Evolutionary conservation across 1,284 basidiomycete genomes (phyloP).

Genomic region (Sanghuangporus weigelae): DNA sequence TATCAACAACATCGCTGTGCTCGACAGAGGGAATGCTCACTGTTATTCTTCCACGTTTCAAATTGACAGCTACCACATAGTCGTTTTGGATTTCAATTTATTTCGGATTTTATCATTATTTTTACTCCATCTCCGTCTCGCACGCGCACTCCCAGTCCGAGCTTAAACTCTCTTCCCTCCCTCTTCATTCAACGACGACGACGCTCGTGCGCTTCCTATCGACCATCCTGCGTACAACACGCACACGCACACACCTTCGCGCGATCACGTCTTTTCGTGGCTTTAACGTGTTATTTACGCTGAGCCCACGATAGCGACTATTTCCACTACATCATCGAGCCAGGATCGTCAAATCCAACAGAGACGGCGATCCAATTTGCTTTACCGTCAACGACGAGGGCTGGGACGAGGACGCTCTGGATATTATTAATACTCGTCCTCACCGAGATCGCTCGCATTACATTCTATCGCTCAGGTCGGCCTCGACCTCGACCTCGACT

Average conservation of each 20-base stretch:
- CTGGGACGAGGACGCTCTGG: too few species aligned
- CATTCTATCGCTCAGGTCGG: background rate
- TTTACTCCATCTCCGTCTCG: background rate
- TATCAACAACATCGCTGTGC: background rate
- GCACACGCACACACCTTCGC: background rate
- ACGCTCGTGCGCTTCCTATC: background rate
- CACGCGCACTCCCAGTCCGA: background rate
- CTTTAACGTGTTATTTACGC: background rate
- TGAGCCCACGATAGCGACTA: background rate
- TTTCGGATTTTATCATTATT: background rate
- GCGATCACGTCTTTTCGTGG: background rate
- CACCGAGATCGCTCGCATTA: too few species aligned
- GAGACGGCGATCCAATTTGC: too few species aligned
- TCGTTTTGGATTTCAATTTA: background rate
- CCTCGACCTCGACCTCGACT: background rate
- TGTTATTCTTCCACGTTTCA: background rate
- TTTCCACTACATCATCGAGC: background rate
- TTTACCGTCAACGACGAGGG: too few species aligned
- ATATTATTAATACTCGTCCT: too few species aligned
- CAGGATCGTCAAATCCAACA: background rate
- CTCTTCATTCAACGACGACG: background rate
- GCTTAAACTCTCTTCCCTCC: background rate
- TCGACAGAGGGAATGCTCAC: background rate
- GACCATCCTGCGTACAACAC: background rate
- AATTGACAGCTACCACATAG: background rate